These are phyloP conservation scores for Beauveria asiatica DNA, from an alignment of 2,329 filamentous ascomycete genomes.

Conservation along the genomic window DNA sequence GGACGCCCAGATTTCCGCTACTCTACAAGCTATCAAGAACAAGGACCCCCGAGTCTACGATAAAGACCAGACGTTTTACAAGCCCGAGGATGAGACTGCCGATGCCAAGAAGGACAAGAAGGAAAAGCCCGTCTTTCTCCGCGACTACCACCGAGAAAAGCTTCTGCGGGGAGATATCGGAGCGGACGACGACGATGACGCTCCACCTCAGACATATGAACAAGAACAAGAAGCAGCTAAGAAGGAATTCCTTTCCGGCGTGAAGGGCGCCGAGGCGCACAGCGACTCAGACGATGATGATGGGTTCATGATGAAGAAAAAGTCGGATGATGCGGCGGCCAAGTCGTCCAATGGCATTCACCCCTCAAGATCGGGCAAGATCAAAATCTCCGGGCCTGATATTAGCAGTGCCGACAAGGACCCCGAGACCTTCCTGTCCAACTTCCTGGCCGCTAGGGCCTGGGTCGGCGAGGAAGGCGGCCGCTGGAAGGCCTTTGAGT, in stretches of 20 bases:
- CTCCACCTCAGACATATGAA: conserved; percentile 61
- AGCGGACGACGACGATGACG: conserved; percentile 48
- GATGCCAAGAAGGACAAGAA: conserved; percentile 43
- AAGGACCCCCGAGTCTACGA: conserved; percentile 94
- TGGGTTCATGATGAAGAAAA: conserved; percentile 69
- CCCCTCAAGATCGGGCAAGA: conserved; percentile 40
- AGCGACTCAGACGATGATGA: conserved; percentile 44
- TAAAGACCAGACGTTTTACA: conserved; percentile 68
- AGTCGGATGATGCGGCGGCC: conserved; percentile 26
- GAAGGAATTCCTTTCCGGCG: conserved; percentile 66
- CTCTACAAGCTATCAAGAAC: conserved; percentile 74
- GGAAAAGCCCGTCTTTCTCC: conserved; percentile 76
- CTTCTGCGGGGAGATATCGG: conserved; percentile 63
- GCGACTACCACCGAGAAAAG: conserved; percentile 88
- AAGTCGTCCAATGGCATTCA: conserved; percentile 41
- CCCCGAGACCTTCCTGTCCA: conserved; percentile 86
- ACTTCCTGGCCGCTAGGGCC: conserved; percentile 85
- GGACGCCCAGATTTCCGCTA: conserved; percentile 80
- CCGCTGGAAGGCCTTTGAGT: conserved; percentile 76
- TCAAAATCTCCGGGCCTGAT: conserved; percentile 50
- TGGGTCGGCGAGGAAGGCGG: conserved; percentile 67
- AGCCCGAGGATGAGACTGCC: conserved; percentile 45
- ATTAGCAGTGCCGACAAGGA: conserved; percentile 74
- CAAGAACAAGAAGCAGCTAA: conserved; percentile 85
- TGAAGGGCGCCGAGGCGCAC: conserved; percentile 54